Conservation (phyloP, 2,329 filamentous ascomycete genomes). For the Claviceps africana region DNA sequence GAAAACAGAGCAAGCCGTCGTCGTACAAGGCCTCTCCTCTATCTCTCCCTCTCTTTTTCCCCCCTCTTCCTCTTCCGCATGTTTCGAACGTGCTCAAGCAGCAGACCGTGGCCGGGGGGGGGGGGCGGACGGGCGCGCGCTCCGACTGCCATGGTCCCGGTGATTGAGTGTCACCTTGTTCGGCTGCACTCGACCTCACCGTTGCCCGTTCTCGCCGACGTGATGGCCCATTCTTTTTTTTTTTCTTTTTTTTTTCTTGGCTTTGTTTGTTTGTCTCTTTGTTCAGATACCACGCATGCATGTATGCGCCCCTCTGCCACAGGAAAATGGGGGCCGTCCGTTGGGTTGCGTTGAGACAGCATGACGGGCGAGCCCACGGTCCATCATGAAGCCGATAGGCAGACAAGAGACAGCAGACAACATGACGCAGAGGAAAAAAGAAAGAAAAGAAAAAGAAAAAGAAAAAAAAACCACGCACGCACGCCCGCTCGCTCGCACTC, state of each 20-base stretch:
- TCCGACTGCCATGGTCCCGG: not conserved
- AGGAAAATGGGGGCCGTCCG: not conserved
- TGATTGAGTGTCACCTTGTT: not conserved
- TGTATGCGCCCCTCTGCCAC: not conserved
- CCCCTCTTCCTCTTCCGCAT: too few relatives aligned
- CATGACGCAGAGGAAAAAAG: not conserved
- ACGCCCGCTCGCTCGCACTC: too few relatives aligned
- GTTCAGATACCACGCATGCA: too few relatives aligned
- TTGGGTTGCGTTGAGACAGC: not conserved
- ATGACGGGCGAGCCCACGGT: not conserved
- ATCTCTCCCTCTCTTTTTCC: too few relatives aligned
- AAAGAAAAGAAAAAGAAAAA: not conserved
- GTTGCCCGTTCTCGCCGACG: not conserved
- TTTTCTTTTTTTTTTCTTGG: not conserved
- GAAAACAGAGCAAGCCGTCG: not conserved
- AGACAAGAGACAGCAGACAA: not conserved
- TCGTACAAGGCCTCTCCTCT: conserved; percentile 1
- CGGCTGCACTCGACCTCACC: not conserved
- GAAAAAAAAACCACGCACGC: too few relatives aligned
- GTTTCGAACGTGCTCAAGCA: not conserved
- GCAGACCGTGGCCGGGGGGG: not conserved
- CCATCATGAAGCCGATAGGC: not conserved
- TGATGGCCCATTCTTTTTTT: not conserved
- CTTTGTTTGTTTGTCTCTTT: too few relatives aligned
- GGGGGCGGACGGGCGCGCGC: not conserved